A percentile compares a stretch with the other conserved stretches of the same genome.
These are phyloP conservation scores for Pyrenophora seminiperda DNA, from an alignment of 2,329 filamentous ascomycete genomes.

Conservation along the genomic window DNA sequence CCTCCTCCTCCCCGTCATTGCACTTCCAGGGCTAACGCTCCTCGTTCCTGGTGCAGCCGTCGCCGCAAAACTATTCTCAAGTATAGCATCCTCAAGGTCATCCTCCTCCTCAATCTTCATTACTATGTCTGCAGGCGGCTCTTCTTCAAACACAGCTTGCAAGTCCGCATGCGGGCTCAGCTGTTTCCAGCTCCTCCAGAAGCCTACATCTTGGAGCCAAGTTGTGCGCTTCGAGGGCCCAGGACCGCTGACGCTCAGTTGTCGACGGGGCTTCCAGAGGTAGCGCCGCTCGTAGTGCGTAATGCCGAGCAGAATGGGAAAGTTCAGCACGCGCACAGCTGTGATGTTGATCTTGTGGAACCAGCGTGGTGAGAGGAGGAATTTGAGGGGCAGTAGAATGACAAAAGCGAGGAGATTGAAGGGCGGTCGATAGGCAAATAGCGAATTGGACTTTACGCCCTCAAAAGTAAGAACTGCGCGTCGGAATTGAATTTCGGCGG, in stretches of 20 bases:
- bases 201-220: conserved; percentile 52
- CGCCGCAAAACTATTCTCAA: conserved; percentile 49
- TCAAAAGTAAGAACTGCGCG: conserved; percentile 81
- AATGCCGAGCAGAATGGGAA: conserved; percentile 74
- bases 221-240: conserved; percentile 50
- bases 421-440: conserved; percentile 81
- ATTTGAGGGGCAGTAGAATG: conserved; percentile 76
- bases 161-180: conserved; percentile 75
- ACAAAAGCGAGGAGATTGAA: conserved; percentile 81
- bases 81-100: conserved; percentile 53
- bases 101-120: conserved; percentile 57
- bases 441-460: conserved; percentile 81
- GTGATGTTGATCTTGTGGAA: conserved; percentile 90
- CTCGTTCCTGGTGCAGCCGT: conserved; percentile 20
- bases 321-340: conserved; percentile 73
- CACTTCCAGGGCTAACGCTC: conserved; percentile 41
- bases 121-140: conserved; percentile 64
- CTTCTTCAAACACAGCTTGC: conserved; percentile 72
- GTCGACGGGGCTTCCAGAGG: conserved; percentile 63
- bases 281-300: conserved; percentile 71
- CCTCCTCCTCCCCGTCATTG: conserved; percentile 36
- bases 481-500: conserved; percentile 83
- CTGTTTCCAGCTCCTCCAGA: conserved; percentile 64
- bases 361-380: conserved; percentile 78
- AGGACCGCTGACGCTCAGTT: conserved; percentile 28